A percentile compares a stretch with the other conserved stretches of the same genome.
phyloP scores from a whole-genome alignment of 805 yeast species.

The Candida dendrica region DNA sequence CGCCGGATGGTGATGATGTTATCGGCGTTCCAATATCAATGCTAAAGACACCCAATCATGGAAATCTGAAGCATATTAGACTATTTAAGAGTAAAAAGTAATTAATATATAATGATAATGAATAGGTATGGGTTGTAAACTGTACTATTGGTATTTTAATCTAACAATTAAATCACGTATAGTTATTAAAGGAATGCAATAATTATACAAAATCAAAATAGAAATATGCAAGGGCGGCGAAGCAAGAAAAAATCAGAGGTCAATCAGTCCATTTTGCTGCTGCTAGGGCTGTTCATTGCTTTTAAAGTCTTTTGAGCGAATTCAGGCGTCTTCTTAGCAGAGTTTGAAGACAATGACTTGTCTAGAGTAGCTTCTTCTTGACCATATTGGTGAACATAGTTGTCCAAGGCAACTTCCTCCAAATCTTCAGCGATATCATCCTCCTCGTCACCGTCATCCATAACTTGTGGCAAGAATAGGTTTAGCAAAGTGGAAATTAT shows the following conservation, averaged over 20 bases:
- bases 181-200: too few species aligned
- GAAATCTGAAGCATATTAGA: neutral
- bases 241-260: neutral
- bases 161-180: too few species aligned
- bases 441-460: constrained; percentile 32
- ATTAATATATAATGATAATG: too few species aligned
- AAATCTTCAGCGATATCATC: constrained; percentile 9
- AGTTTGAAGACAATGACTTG: neutral
- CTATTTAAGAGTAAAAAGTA: neutral
- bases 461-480: constrained; percentile 52
- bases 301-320: neutral
- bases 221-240: too few species aligned
- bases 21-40: neutral
- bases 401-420: constrained; percentile 17
- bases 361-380: constrained; percentile 5
- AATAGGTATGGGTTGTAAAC: too few species aligned
- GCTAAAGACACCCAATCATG: too few species aligned
- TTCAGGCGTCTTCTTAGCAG: neutral
- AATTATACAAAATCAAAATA: too few species aligned
- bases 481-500: constrained; percentile 56
- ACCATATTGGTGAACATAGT: constrained; percentile 18
- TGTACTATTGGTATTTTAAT: too few species aligned
- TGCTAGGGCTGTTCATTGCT: neutral
- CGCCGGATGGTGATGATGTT: neutral
- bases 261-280: neutral